A percentile compares a stretch with the other conserved stretches of the same genome.
These are phyloP conservation scores for Pyrenophora seminiperda DNA, from an alignment of 2,329 filamentous ascomycete genomes.

Conservation along the genomic window DNA sequence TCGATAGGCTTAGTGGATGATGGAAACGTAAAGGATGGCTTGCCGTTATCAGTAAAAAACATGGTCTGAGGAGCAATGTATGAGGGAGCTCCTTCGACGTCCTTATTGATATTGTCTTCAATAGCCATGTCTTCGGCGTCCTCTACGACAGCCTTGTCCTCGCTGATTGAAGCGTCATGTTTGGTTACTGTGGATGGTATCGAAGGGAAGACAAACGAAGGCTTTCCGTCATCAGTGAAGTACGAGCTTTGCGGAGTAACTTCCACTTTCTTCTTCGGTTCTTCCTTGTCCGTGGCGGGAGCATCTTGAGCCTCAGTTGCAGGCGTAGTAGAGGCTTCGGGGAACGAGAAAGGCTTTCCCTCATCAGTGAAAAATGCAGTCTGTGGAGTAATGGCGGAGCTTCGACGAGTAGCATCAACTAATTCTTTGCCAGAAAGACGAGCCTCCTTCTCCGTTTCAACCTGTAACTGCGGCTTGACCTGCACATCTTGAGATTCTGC, in stretches of 20 bases:
- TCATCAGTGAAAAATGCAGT: constrained; percentile 9
- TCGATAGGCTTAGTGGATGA: constrained; percentile 1
- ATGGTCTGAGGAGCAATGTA: background rate
- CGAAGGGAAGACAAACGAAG: constrained; percentile 5
- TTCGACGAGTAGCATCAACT: background rate
- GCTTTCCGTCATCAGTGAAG: constrained; percentile 16
- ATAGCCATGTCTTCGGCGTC: background rate
- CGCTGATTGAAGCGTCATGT: background rate
- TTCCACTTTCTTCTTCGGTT: background rate
- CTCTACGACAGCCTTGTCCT: background rate
- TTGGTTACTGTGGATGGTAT: background rate
- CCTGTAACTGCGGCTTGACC: constrained; percentile 5
- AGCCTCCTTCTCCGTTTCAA: constrained; percentile 2
- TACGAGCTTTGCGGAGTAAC: constrained; percentile 10
- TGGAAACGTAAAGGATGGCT: constrained; percentile 3
- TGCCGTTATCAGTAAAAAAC: constrained; percentile 10
- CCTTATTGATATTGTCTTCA: background rate
- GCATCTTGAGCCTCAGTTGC: background rate
- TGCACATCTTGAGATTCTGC: background rate
- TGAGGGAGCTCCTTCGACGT: background rate
- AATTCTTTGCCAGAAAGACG: background rate
- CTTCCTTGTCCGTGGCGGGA: background rate
- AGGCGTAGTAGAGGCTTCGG: background rate
- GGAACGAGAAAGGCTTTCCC: constrained; percentile 10
- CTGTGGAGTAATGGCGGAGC: background rate